Evolutionary conservation across 805 yeast species (phyloP).

Genomic region (Wickerhamiella azymoides): DNA sequence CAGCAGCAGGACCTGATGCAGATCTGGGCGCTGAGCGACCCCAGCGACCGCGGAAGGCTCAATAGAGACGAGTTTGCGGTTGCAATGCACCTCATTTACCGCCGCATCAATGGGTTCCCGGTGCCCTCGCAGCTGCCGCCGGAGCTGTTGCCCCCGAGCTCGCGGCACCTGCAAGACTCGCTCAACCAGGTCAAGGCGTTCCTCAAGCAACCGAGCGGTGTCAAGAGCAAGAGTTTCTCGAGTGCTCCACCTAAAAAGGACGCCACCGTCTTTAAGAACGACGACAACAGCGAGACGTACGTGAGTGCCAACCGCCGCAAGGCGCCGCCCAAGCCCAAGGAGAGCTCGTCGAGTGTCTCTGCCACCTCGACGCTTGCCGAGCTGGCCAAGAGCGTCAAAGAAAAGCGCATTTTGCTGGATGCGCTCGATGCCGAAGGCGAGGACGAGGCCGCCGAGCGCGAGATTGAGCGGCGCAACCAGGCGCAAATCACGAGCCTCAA

Average conservation of each 20-base stretch:
- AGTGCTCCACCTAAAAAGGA: constrained; percentile 26
- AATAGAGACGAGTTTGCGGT: constrained; percentile 86
- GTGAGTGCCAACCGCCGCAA: constrained; percentile 49
- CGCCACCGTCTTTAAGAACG: constrained; percentile 52
- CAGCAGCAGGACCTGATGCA: constrained; percentile 72
- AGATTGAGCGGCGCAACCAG: constrained; percentile 28
- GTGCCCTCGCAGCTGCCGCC: constrained; percentile 75
- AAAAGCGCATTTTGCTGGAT: constrained; percentile 54
- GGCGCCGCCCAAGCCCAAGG: constrained; percentile 12
- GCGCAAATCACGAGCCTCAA: constrained; percentile 55
- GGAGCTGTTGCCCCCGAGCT: constrained; percentile 78
- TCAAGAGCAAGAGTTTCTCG: constrained; percentile 25
- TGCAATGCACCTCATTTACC: constrained; percentile 92
- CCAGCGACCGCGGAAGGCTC: constrained; percentile 66
- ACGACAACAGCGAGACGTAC: constrained; percentile 57
- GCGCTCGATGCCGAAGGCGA: constrained; percentile 54
- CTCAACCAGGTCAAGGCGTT: constrained; percentile 57
- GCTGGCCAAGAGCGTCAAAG: constrained; percentile 52
- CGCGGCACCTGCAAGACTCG: constrained; percentile 56
- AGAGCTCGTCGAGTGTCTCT: not conserved
- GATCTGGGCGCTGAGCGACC: constrained; percentile 83
- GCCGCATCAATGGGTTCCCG: constrained; percentile 78
- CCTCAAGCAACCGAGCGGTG: constrained; percentile 28
- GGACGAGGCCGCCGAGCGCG: constrained; percentile 26
- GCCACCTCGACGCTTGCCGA: constrained; percentile 19